Percentiles rank a stretch among this genome's conserved stretches.
Evolutionary conservation across 192 early-diverging fungal genomes (phyloP).

Genomic region (Mortierella claussenii): DNA sequence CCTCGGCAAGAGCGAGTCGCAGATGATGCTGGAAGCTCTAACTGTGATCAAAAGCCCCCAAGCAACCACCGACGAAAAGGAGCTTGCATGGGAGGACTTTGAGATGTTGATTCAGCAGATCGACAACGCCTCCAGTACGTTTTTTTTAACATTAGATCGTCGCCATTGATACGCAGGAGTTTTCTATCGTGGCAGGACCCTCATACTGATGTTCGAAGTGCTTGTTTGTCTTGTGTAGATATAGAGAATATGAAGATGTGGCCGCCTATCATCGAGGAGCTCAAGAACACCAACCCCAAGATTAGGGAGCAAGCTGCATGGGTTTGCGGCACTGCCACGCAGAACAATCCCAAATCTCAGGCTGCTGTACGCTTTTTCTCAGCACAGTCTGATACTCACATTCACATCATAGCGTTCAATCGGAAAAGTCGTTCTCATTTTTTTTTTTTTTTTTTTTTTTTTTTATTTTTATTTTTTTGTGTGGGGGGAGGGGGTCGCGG

Average conservation of each 20-base stretch:
- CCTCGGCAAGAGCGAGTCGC: conserved; percentile 90
- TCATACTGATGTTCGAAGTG: not conserved
- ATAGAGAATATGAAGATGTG: conserved; percentile 91
- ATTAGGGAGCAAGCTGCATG: conserved; percentile 82
- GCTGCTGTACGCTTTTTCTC: conserved; percentile 59
- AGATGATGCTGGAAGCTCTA: conserved; percentile 88
- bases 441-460: conserved; percentile 4
- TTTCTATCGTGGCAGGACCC: conserved; percentile 33
- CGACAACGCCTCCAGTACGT: conserved; percentile 40
- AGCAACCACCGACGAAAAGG: conserved; percentile 72
- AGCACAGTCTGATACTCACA: no score
- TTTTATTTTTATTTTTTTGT: conserved; percentile 51
- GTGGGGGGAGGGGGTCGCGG: conserved; percentile 57
- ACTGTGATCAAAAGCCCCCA: conserved; percentile 69
- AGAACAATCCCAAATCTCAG: conserved; percentile 93
- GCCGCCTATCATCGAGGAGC: conserved; percentile 74
- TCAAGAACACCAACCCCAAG: conserved; percentile 60
- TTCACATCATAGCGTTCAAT: no score
- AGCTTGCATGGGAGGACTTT: conserved; percentile 90
- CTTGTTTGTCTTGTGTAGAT: conserved; percentile 58
- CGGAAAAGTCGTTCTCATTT: not conserved
- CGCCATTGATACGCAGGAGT: no score
- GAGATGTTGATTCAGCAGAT: conserved; percentile 72
- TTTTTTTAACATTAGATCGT: not conserved
- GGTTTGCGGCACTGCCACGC: conserved; percentile 93